Base-by-base conservation (phyloP, 805 yeast genomes). In the Saccharomyces jurei region DNA sequence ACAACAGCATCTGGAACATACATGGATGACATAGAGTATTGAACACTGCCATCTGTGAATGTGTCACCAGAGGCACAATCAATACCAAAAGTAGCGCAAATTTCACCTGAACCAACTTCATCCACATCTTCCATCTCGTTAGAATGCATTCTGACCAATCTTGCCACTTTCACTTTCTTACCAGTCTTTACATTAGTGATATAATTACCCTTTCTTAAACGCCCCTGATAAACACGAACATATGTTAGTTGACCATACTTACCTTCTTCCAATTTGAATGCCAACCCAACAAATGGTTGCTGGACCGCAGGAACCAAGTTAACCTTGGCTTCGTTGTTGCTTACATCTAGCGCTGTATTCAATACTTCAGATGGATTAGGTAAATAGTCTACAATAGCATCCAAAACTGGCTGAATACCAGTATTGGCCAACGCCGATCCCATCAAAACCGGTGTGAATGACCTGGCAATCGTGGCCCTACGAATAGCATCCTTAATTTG, bases 41-140 rank as follows among this genome's bases (percentile, higher is more conserved):
- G 78, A 53, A 83, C 76, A 13, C 79, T 77, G 53, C 94, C 96
- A 61, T 89, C 96, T 49, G 96, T 86, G 73, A 94, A 94, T 13
- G 98, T 89, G 68, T 94, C 99, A 67, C 99, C 99, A 13, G 99
- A 94, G 10, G 98, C 84, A 80, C 99, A 94, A 72, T 94, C 99
- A 63, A 94, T 88, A 74, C 99, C 99, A 65, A 94, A 94, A 55
- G 98, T 92, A 53, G 99, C 99, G 77, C 99, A 94, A 65, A 94
- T 94, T 76, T 94, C 99, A 71, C 99, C 99, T 30, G 98, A 92
- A 25, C 92, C 94, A 66, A 89, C 86, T 74, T 91, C 97, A 50
- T 84, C 87, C 50, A 89, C 94, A 69, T 94, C 99, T 77, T 94
- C 99, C 98, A 94, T 91, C 70, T 94, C 99, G 59, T 91, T 89